A percentile compares a stretch with the other conserved stretches of the same genome.
Conservation (phyloP, 768 basidiomycete genomes). For the Boletus sp. region DNA sequence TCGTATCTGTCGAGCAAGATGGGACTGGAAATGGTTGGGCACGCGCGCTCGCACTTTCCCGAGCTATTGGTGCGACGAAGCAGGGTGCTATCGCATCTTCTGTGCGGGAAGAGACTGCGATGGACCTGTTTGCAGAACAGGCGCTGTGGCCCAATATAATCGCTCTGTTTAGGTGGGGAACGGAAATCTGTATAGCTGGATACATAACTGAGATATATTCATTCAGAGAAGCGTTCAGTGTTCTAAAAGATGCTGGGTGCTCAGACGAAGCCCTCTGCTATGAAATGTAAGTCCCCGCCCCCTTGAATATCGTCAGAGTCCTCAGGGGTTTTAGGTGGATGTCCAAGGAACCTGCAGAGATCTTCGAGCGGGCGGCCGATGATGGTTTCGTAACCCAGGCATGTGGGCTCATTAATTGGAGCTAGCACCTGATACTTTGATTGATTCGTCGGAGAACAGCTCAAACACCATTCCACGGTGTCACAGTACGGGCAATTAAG, state of each 20-base stretch:
- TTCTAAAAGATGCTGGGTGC: slow-evolving; percentile 61
- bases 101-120: slow-evolving; percentile 58
- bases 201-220: background rate
- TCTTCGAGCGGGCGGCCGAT: slow-evolving; percentile 65
- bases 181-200: background rate
- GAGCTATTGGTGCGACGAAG: slow-evolving; percentile 59
- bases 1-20: slow-evolving; percentile 62
- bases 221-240: slow-evolving; percentile 57
- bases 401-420: slow-evolving; percentile 1
- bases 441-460: slow-evolving; percentile 29
- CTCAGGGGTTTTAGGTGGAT: slow-evolving; percentile 49
- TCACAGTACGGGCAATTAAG: slow-evolving; percentile 63
- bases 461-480: slow-evolving; percentile 58
- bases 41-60: slow-evolving; percentile 50
- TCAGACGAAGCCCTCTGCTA: slow-evolving; percentile 66
- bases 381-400: slow-evolving; percentile 61
- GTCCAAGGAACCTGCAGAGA: slow-evolving; percentile 69
- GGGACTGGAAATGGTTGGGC: slow-evolving; percentile 47
- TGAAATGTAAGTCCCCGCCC: slow-evolving; percentile 47
- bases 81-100: slow-evolving; percentile 63
- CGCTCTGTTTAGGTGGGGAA: slow-evolving; percentile 49
- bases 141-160: slow-evolving; percentile 68
- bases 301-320: background rate
- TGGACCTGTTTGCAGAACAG: slow-evolving; percentile 66
- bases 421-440: background rate